These are phyloP conservation scores for Pelargonium citronellum DNA, from an alignment of 441 rosid species.

Conservation along the genomic window DNA sequence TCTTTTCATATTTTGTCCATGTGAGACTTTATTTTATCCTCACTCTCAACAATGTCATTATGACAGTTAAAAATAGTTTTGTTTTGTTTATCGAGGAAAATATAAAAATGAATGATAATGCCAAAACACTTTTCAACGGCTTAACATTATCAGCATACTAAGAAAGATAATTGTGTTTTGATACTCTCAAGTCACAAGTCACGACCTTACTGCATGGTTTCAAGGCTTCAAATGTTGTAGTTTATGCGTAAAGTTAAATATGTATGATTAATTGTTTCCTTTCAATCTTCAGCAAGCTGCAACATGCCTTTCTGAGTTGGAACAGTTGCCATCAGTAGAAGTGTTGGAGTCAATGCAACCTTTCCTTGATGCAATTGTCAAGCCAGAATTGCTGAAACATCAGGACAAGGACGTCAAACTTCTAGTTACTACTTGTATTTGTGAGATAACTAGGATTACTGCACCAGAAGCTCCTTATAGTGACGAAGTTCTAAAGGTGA, in stretches of 20 bases:
- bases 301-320: conserved; percentile 75
- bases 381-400: conserved; percentile 82
- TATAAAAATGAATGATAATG: neutral
- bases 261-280: conserved; percentile 17
- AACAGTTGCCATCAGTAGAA: conserved; percentile 70
- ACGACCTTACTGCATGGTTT: conserved; percentile 16
- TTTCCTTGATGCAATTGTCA: conserved; percentile 72
- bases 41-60: neutral
- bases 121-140: neutral
- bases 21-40: too few species aligned
- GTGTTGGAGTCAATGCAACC: conserved; percentile 76
- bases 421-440: conserved; percentile 91
- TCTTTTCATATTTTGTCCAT: too few species aligned
- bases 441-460: conserved; percentile 94
- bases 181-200: neutral
- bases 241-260: neutral
- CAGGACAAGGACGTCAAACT: conserved; percentile 95
- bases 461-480: conserved; percentile 99
- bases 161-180: conserved; percentile 3
- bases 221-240: conserved; percentile 1
- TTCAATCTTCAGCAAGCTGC: conserved; percentile 75
- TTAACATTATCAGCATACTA: neutral
- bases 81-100: neutral
- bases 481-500: conserved; percentile 84
- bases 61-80: neutral